Evolutionary conservation across 164 flowering plant species (phyloP), one percentile per base, ranked within the genome.

Genomic region (Vitis rotundifolia): DNA sequence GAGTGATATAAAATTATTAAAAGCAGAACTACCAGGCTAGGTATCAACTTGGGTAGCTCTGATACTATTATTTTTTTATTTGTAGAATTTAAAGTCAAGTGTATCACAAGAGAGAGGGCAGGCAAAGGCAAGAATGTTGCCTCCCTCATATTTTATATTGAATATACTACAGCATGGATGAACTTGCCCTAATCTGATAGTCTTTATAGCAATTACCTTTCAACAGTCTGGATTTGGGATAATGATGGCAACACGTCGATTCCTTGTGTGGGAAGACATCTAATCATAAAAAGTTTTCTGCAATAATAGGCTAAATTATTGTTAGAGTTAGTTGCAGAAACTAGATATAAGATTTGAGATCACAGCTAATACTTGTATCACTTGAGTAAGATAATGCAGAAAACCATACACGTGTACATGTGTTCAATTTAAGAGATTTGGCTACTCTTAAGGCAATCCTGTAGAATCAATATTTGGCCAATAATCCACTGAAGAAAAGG

Each of bases 71-170:
- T 37, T 3, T 37, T 37, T 6, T 37, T 0, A 37, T 37, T 37
- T 37, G 44, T 37, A 37, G 44, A 37, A 6, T 37, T 3, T 37
- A 3, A 3, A 37, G 44, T 37, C 5, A 6, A 37, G 44, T 37
- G 5, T 37, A 37, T 37, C 64, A 48, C 8, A 22, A 22, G 26
- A 2, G 62, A 55, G 52, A 63, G 60, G 47, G 64, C 37, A 61
- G n/a, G 50, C 47, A 18, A 52, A 61, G 31, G 29, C 47, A 18
- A 52, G 22, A 55, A 31, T 66, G 51, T 37, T 66, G 51, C 61
- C 60, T 67, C 44, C 60, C 60, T 49, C 69, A 44, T 14, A 14
- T 62, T 61, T 37, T 37, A 14, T 4, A 61, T 59, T 59, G 29
- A n/a, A 31, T 7, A 12, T 29, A 8, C 29, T 31, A 61, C 9